Base-by-base conservation (phyloP, 768 basidiomycete species). In the Pleurotus sapidus region DNA sequence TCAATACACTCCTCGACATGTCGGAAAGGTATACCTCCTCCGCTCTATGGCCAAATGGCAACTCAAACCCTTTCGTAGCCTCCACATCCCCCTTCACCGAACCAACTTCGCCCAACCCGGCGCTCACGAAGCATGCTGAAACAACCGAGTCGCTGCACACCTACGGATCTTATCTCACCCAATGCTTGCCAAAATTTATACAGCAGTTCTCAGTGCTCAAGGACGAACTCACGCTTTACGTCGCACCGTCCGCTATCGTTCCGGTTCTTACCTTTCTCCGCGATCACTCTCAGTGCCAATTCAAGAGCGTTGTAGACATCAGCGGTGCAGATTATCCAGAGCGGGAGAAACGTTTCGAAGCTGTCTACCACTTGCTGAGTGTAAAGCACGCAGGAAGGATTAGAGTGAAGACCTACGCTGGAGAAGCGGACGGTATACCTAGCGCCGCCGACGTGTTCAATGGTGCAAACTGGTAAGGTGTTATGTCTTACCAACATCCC, bases 161-260 rank as follows among this genome's bases (percentile, higher is more conserved):
- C 39, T 98, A 94, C 65, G 96, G 93, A 66, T 91, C 95, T 56
- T 98, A 97, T 75, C 80, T 98, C 65, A 87, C 83, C 49, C 91
- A 95, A 67, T 93, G 90, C 68, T 85, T 98, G 20, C 96, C 96
- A 54, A 98, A 97, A 77, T 97, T 87, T 77, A 85, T 99, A 68
- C 96, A 98, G 73, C 97, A 98, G 72, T 98, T 96, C 80, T 93
- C 93, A 9, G 91, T 98, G 46, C 84, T 93, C 72, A 93, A 93
- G 79, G 97, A 98, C 72, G 97, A 98, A 72, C 79, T 98, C 59
- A 88, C 90, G 23, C 81, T 98, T 54, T 95, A 98, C 77, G 79
- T 88, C 71, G 79, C 87, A 0, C 96, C 96, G 15, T 80, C 85
- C 37, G 92, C 83, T 56, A 76, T 97, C 68, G 71, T 93, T 45